Percentiles rank a stretch among this genome's conserved stretches.
These are phyloP conservation scores for Pezicula radicicola DNA, from an alignment of 2,329 filamentous ascomycete species.

Conservation along the genomic window DNA sequence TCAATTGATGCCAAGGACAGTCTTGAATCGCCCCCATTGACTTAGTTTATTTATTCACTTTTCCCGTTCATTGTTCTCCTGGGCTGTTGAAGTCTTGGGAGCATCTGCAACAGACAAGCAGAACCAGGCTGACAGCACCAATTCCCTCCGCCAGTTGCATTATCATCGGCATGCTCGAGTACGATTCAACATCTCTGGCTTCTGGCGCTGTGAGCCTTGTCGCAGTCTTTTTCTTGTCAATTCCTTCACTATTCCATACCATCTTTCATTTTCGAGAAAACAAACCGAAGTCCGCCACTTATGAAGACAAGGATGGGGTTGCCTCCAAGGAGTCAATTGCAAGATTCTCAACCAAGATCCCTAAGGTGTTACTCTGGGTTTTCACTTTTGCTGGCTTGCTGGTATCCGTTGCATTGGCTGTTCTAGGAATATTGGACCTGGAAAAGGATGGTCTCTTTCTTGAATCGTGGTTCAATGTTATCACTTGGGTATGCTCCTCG, in stretches of 20 bases:
- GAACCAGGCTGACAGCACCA: too few relatives aligned
- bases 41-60: too few relatives aligned
- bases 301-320: constrained; percentile 68
- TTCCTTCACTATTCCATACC: constrained; percentile 34
- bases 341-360: constrained; percentile 57
- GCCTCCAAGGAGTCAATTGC: constrained; percentile 61
- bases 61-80: too few relatives aligned
- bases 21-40: too few relatives aligned
- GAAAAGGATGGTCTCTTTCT: constrained; percentile 38
- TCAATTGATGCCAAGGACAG: too few relatives aligned
- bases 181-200: constrained; percentile 20
- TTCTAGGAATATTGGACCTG: constrained; percentile 44
- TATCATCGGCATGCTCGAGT: constrained; percentile 60
- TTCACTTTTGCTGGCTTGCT: constrained; percentile 52
- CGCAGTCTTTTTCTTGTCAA: constrained; percentile 32
- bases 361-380: constrained; percentile 52
- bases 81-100: too few relatives aligned
- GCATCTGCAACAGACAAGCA: too few relatives aligned
- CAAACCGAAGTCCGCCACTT: constrained; percentile 40
- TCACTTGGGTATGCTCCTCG: constrained; percentile 57
- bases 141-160: neutral
- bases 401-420: constrained; percentile 52
- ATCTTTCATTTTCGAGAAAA: constrained; percentile 29
- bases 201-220: constrained; percentile 26
- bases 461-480: constrained; percentile 58